Percentiles rank a stretch among this genome's conserved stretches.
Evolutionary conservation across 1,284 basidiomycete species (phyloP).

Genomic region (Sutorius eximius): DNA sequence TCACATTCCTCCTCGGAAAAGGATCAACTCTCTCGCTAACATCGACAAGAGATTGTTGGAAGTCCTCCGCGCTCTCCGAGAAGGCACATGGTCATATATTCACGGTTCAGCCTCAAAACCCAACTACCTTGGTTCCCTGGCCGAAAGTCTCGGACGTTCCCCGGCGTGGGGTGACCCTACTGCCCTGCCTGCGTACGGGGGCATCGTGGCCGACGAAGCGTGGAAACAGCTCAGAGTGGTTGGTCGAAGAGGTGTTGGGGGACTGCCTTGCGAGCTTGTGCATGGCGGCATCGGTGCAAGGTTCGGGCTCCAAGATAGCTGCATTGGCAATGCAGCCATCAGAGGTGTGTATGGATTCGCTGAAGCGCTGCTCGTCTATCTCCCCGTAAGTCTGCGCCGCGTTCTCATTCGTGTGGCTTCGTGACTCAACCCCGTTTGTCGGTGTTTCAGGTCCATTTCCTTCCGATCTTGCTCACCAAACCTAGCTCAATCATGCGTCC

Average conservation of each 20-base stretch:
- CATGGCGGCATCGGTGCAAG: slow-evolving; percentile 53
- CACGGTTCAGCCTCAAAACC: slow-evolving; percentile 36
- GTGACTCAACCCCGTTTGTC: neutral
- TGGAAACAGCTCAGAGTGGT: slow-evolving; percentile 59
- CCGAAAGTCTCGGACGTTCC: slow-evolving; percentile 58
- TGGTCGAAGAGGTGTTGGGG: slow-evolving; percentile 55
- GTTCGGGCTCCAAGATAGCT: slow-evolving; percentile 53
- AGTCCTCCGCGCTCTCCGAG: slow-evolving; percentile 52
- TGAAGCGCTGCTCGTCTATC: slow-evolving; percentile 62
- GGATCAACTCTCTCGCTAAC: slow-evolving; percentile 68
- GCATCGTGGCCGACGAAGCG: slow-evolving; percentile 43
- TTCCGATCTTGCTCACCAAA: slow-evolving; percentile 60
- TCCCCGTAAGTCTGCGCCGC: slow-evolving; percentile 52
- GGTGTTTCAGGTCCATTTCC: slow-evolving; percentile 58
- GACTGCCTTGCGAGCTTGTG: slow-evolving; percentile 71
- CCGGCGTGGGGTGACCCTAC: slow-evolving; percentile 61
- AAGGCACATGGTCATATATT: slow-evolving; percentile 59
- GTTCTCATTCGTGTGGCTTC: neutral
- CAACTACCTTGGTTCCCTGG: slow-evolving; percentile 46
- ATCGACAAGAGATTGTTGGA: slow-evolving; percentile 60
- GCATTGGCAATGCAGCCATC: slow-evolving; percentile 54
- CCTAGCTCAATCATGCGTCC: slow-evolving; percentile 52
- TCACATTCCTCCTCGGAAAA: slow-evolving; percentile 18
- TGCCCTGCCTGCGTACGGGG: slow-evolving; percentile 60
- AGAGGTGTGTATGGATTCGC: slow-evolving; percentile 57